These are phyloP conservation scores for Penicillium expansum DNA, from an alignment of 2,329 filamentous ascomycete genomes.

Conservation along the genomic window DNA sequence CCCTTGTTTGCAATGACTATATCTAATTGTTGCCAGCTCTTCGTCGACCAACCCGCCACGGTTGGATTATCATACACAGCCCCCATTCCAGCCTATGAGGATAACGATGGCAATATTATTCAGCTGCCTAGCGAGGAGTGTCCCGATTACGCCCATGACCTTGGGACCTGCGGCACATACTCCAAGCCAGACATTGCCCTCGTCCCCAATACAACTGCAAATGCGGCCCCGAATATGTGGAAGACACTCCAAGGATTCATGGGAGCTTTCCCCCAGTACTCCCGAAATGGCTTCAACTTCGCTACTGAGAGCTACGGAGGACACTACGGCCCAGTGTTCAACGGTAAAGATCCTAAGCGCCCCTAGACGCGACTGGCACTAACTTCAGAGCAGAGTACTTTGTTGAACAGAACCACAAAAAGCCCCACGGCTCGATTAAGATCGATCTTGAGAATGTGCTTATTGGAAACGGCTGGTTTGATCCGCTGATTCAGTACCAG, in stretches of 20 bases:
- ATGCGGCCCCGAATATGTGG: conserved; percentile 60
- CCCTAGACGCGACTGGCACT: not conserved
- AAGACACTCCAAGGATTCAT: conserved; percentile 62
- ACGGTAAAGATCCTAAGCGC: not conserved
- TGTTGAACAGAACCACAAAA: not conserved
- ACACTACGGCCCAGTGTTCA: not conserved
- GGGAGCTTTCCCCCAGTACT: conserved; percentile 57
- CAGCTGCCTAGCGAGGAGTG: not conserved
- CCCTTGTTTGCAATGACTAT: not conserved
- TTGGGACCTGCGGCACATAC: not conserved
- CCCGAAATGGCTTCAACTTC: conserved; percentile 51
- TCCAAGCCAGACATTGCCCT: conserved; percentile 45
- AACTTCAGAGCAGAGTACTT: not conserved
- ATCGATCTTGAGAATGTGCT: conserved; percentile 31
- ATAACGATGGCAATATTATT: not conserved
- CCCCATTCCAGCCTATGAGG: not conserved
- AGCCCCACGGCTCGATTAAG: not conserved
- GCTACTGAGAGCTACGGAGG: conserved; percentile 1
- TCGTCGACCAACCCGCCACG: not conserved
- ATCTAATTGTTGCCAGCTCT: not conserved
- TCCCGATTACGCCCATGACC: not conserved
- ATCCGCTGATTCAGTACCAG: conserved; percentile 39
- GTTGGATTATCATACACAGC: not conserved
- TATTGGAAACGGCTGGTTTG: conserved; percentile 42
- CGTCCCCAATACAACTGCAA: conserved; percentile 53